Evolutionary conservation across 2,329 filamentous ascomycete genomes (phyloP).

Genomic region (Metarhizium album): DNA sequence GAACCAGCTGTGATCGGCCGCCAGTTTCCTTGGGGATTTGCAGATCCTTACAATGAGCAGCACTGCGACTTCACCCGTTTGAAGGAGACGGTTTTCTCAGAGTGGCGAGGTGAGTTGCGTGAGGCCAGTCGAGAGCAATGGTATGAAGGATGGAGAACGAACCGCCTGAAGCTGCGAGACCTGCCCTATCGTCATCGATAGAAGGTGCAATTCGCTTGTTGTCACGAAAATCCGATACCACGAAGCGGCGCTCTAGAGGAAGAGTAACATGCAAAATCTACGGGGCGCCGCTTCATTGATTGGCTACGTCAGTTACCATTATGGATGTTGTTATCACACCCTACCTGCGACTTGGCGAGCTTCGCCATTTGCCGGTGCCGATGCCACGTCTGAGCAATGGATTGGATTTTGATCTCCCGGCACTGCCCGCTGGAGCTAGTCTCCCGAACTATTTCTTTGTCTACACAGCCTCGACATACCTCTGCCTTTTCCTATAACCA

Average conservation of each 20-base stretch:
- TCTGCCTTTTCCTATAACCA: not conserved
- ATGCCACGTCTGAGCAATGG: not conserved
- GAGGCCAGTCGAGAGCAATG: slow-evolving; percentile 84
- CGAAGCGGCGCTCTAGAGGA: not conserved
- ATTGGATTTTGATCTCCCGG: not conserved
- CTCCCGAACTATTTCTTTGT: not conserved
- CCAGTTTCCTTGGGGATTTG: slow-evolving; percentile 93
- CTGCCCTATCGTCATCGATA: slow-evolving; percentile 26
- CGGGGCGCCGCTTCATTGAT: not conserved
- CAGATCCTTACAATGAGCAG: slow-evolving; percentile 78
- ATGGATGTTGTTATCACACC: slow-evolving; percentile 1
- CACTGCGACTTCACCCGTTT: slow-evolving; percentile 92
- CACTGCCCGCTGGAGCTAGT: not conserved
- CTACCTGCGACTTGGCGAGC: not conserved
- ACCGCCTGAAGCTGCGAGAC: slow-evolving; percentile 47
- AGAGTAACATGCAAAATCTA: not conserved
- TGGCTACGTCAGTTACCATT: not conserved
- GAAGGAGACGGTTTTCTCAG: slow-evolving; percentile 83
- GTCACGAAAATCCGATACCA: not conserved
- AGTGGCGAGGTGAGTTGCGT: slow-evolving; percentile 85
- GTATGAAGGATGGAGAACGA: slow-evolving; percentile 93
- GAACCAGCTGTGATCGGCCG: slow-evolving; percentile 71
- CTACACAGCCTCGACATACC: slow-evolving; percentile 2
- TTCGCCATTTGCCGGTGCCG: not conserved
- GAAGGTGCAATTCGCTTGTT: not conserved